Base-by-base conservation (phyloP, 345 rosid species). In the Rhodamnia rubescens region DNA sequence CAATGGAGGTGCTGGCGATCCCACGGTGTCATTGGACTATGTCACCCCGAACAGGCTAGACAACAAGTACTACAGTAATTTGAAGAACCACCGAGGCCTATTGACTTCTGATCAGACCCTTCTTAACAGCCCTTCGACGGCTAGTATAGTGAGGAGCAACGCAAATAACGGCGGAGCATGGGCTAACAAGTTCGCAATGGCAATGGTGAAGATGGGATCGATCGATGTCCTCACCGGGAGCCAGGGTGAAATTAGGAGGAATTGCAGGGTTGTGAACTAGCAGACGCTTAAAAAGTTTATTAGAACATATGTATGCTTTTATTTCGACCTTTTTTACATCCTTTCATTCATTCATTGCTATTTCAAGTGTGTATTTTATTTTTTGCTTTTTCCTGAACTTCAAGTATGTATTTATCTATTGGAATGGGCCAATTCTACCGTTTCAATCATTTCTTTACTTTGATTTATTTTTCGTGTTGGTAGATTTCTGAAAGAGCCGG, bases 131-230 rank as follows among this genome's bases (percentile, higher is more conserved):
- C 84, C 83, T 1, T 26, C 52, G 4, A 86, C 87, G 2, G 51
- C 85, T 7, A 29, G 29, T 13, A 26, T 81, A 32, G 87, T 81
- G 29, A 24, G 80, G 47, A 32, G 27, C 13, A n/a, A 85, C 8
- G 57, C 84, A 15, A 82, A 53, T 10, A 49, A 85, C 4, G 78
- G 47, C 15, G 52, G 49, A 22, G 32, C 27, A 22, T 85, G 87
- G 87, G 58, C 47, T 8, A 26, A 58, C 53, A 84, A 85, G 88
- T 87, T 81, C 54, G 85, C 86, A 0, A 12, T 32, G 55, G 90
- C 90, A 13, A 87, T 87, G 88, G 87, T 85, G 32, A 84, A 57
- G 8, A 85, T 90, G 90, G 91, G 91, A n/a, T 85, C 82, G 3
- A 50, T 87, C 5, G 89, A 90, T 5, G 89, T 87, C 24, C 89